phyloP scores from a whole-genome alignment of 306 rosid species.

The Rosa rugosa region DNA sequence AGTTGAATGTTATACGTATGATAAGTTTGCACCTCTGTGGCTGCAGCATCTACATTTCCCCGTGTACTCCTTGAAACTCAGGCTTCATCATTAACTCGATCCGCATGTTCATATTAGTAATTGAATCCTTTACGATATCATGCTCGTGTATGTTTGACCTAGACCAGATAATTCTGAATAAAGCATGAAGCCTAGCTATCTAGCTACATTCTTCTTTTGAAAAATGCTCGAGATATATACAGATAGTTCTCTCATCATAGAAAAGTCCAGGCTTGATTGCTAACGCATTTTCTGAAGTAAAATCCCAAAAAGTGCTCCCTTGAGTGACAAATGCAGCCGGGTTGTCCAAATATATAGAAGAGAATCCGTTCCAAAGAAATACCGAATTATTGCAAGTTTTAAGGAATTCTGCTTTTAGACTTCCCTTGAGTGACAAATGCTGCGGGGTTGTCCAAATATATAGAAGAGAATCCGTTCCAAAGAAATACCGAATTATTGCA shows the following conservation, averaged over 20 bases:
- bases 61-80: not conserved
- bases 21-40: not conserved
- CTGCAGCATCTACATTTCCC: not conserved
- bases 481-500: not conserved
- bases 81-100: not conserved
- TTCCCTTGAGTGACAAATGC: not conserved
- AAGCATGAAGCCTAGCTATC: not conserved
- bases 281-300: not conserved
- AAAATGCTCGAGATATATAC: not conserved
- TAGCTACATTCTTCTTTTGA: not conserved
- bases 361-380: too few relatives aligned
- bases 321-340: too few relatives aligned
- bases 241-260: not conserved
- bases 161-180: not conserved
- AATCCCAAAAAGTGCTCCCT: not conserved
- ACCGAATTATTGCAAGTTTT: not conserved
- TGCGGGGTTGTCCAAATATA: not conserved
- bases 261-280: not conserved
- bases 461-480: not conserved
- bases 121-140: not conserved
- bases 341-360: not conserved
- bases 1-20: not conserved
- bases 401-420: not conserved
- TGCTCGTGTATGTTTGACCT: not conserved
- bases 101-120: not conserved